Conservation (phyloP, 1,284 basidiomycete genomes). For the Apiotrichum gamsii region DNA sequence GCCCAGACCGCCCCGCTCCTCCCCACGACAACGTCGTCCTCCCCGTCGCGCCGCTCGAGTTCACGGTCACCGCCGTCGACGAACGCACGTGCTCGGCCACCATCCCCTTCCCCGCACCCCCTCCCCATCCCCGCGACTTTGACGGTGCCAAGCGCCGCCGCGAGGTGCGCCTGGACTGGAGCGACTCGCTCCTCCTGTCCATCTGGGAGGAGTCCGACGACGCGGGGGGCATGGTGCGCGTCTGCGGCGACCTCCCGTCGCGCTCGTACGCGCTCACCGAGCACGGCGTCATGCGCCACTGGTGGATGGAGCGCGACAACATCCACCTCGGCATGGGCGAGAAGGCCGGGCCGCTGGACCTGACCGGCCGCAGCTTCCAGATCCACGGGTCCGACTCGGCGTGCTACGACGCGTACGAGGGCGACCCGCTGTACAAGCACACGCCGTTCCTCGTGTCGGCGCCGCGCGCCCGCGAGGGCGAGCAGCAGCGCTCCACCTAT, state of each 20-base stretch:
- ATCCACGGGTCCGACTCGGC: conserved; percentile 45
- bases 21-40: conserved; percentile 46
- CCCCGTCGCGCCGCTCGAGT: conserved; percentile 18
- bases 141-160: conserved; percentile 19
- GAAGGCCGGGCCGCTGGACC: conserved; percentile 47
- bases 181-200: conserved; percentile 32
- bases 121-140: conserved; percentile 19
- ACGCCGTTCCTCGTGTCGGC: conserved; percentile 47
- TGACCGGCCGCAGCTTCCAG: conserved; percentile 40
- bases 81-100: conserved; percentile 20
- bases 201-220: conserved; percentile 35
- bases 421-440: conserved; percentile 50
- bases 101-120: conserved; percentile 27
- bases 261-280: conserved; percentile 46
- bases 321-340: conserved; percentile 48
- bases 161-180: conserved; percentile 26
- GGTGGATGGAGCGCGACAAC: conserved; percentile 30
- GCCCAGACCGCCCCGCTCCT: conserved; percentile 41
- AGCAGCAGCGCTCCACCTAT: conserved; percentile 33
- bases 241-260: conserved; percentile 41
- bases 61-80: conserved; percentile 26
- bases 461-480: conserved; percentile 22
- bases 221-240: conserved; percentile 20
- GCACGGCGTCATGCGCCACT: conserved; percentile 42
- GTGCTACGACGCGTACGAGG: conserved; percentile 46